These are phyloP conservation scores for Hebeloma cylindrosporum DNA, from an alignment of 768 basidiomycete species.

Conservation along the genomic window DNA sequence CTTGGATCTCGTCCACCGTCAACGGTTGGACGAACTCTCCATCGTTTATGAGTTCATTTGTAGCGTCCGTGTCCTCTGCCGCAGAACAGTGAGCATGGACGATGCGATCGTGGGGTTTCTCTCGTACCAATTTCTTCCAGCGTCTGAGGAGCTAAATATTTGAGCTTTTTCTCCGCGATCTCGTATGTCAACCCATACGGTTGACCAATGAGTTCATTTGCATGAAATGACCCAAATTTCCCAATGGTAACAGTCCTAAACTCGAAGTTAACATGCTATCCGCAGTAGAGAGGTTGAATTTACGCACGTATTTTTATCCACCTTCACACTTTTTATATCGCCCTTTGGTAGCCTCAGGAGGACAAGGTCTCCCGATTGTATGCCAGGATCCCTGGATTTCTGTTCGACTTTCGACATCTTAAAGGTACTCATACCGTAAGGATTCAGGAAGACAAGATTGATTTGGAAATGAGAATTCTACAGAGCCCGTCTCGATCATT, in stretches of 20 bases:
- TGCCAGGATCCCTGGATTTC: constrained; percentile 30
- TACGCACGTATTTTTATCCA: constrained; percentile 71
- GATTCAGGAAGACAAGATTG: not conserved
- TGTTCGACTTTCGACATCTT: constrained; percentile 24
- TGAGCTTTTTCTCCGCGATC: constrained; percentile 70
- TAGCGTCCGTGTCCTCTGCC: constrained; percentile 93
- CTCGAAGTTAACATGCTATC: constrained; percentile 4
- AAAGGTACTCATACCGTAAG: constrained; percentile 25
- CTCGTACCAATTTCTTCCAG: constrained; percentile 76
- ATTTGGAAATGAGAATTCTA: constrained; percentile 4
- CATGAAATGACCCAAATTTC: constrained; percentile 81
- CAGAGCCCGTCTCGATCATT: constrained; percentile 12
- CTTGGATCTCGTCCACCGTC: constrained; percentile 80
- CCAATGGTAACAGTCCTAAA: constrained; percentile 72
- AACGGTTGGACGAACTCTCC: constrained; percentile 82
- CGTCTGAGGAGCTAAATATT: constrained; percentile 56
- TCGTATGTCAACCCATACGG: constrained; percentile 91
- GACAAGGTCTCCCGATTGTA: constrained; percentile 74
- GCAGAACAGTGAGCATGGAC: constrained; percentile 6
- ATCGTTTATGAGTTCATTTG: constrained; percentile 94
- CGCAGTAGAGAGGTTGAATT: not conserved
- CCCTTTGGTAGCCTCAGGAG: constrained; percentile 79
- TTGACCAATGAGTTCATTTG: constrained; percentile 75
- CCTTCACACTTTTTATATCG: constrained; percentile 71
- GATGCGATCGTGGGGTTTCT: not conserved